Base-by-base conservation (phyloP, 2,329 filamentous ascomycete species). In the Tolypocladium guangdongense region DNA sequence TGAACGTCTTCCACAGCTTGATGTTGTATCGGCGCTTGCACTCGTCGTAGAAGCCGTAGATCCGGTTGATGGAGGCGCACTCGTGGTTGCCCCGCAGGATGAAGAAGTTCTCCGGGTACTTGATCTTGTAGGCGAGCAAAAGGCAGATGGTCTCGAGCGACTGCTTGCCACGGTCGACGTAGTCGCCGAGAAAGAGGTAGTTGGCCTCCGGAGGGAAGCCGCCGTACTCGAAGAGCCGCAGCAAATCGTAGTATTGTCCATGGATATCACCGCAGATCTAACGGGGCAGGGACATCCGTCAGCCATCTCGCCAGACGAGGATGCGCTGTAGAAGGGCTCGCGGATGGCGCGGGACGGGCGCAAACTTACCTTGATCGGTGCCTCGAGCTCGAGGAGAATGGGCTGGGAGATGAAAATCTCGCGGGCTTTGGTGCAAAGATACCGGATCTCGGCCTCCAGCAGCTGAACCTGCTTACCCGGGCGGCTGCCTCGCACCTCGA, bases 341-440 rank as follows among this genome's bases (percentile, higher is more conserved):
- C 43, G 18, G 43, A 33, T 20, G 27, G 43, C 43, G 49, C 39
- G 20, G 43, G 48, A 49, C n/a, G 53, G 38, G 16, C 37, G 39
- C 49, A 52, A 36, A 69, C 78, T 65, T 80, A 96, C 92, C 90
- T 99, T 99, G 76, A 99, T 97, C 58, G 93, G 93, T 68, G 93
- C 93, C 75, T 97, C 93, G 50, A 99, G 83, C 78, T 99, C 93
- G 62, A 99, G 84, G 62, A 99, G 79, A 67, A 97, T 97, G 61
- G 93, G 93, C 78, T 99, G 93, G 58, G 91, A 96, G 74, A 99
- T 97, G 80, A 99, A 97, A 66, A 99, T 97, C 78, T 99, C 93
- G 62, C 93, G 87, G 59, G 92, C 91, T 79, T 97, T 97, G 71
- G 92, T 96, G 83, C 93, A 99, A 61, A 99, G 83, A 74, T 84